Base-by-base conservation (phyloP, 176 grass and related monocot species). In the Carex pumila region DNA sequence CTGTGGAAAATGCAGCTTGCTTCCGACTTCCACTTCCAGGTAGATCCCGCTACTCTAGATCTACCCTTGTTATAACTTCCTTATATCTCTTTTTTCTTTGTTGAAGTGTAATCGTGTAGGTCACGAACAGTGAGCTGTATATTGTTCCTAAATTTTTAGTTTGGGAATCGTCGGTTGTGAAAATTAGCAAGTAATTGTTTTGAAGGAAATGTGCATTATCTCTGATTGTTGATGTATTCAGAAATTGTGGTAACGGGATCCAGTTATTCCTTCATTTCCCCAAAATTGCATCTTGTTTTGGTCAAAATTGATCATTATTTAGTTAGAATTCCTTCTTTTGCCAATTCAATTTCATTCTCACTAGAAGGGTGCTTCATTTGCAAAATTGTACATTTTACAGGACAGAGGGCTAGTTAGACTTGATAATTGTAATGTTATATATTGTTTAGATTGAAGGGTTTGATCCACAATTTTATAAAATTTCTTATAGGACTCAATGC, bases 1-100 rank as follows among this genome's bases (percentile, higher is more conserved):
- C 60, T 82, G 12, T 82, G 80, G 80, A 82, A 49, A 82, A 82
- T 82, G 80, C 80, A 82, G 39, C 80, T 64, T 14, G 61, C 21
- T 13, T 82, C 56, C 22, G 59, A 82, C 2, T 67, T 65, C 80
- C 39, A 81, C 61, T 81, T 31, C 7, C 58, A 82, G 80, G 80
- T 82, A 11, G 2, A 41, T 81, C 61, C 18, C 43, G 3, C 55
- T 65, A 18, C 34, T 21, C 32, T n/a, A 82, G 80, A 82, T 82
- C 80, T 82, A 36, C 8, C 29, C 5, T 49, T 66, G 1, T 13
- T 15, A 65, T 25, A 32, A 7, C 61, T 65, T n/a, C 1, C n/a
- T 58, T 59, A 0, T 25, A 0, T 25, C 0, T 25, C 25, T 25
- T 25, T 25, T 25, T 54, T 55, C 17, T 31, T 78, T 78, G 14